Evolutionary conservation across 164 flowering plant species (phyloP).

Genomic region (Magnolia changhungtana): DNA sequence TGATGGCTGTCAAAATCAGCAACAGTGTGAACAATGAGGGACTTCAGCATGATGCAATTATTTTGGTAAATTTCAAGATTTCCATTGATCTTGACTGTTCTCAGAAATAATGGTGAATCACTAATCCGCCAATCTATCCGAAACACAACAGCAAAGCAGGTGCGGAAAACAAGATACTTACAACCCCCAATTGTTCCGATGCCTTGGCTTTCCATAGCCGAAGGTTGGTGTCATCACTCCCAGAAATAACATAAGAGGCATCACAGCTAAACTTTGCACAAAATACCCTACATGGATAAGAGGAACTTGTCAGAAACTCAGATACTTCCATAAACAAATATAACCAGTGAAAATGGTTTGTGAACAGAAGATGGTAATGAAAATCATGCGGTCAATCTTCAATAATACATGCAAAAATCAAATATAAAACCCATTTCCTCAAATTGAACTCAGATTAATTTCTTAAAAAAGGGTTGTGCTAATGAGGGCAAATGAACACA

Average conservation of each 20-base stretch:
- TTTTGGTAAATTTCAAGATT: no score
- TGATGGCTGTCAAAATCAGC: no score
- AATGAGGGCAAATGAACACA: background rate
- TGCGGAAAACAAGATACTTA: conserved; percentile 31
- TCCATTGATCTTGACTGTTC: no score
- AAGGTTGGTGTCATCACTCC: conserved; percentile 95
- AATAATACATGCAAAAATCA: background rate
- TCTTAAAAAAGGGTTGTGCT: no score
- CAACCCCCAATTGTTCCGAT: conserved; percentile 95
- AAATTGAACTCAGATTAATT: no score
- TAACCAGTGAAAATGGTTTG: background rate
- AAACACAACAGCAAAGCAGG: background rate
- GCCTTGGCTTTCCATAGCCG: conserved; percentile 98
- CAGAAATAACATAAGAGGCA: conserved; percentile 75
- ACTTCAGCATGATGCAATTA: no score
- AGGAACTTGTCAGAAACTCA: conserved; percentile 9
- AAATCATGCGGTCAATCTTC: background rate
- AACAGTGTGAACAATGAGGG: no score
- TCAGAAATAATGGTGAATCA: conserved; percentile 1
- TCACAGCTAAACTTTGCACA: conserved; percentile 83
- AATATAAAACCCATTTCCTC: background rate
- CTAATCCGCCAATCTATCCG: background rate
- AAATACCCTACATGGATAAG: conserved; percentile 60
- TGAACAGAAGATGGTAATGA: background rate
- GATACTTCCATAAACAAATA: background rate